A percentile compares a stretch with the other conserved stretches of the same genome.
These are phyloP conservation scores for Ophiocordyceps sinensis DNA, from an alignment of 2,329 filamentous ascomycete genomes.

Conservation along the genomic window DNA sequence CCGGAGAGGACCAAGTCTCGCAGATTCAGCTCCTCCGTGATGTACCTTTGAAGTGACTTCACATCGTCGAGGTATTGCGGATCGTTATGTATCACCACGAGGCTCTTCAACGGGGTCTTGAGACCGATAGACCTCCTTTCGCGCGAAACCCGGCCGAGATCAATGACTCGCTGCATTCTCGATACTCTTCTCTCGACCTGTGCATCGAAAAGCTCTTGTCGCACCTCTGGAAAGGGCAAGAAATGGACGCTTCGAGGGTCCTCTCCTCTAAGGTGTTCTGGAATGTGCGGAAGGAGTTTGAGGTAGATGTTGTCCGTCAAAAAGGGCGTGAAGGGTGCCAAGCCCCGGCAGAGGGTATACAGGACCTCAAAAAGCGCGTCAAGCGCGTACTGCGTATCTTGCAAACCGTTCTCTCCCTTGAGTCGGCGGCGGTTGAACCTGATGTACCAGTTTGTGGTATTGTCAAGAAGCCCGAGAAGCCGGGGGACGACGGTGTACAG, in stretches of 20 bases:
- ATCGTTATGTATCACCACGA: constrained; percentile 79
- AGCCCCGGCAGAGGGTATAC: constrained; percentile 71
- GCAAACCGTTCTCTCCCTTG: constrained; percentile 75
- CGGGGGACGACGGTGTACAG: constrained; percentile 86
- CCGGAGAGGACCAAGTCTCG: constrained; percentile 70
- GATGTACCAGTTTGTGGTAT: constrained; percentile 98
- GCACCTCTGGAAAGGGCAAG: constrained; percentile 75
- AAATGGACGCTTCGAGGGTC: constrained; percentile 87
- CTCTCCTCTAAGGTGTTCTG: constrained; percentile 49
- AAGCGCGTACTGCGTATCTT: constrained; percentile 79
- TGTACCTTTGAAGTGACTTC: constrained; percentile 72
- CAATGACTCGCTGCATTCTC: constrained; percentile 93
- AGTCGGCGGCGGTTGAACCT: constrained; percentile 82
- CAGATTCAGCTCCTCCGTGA: constrained; percentile 84
- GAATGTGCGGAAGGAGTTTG: constrained; percentile 69
- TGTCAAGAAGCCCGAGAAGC: constrained; percentile 72
- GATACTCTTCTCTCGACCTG: constrained; percentile 74
- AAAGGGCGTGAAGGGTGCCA: constrained; percentile 93
- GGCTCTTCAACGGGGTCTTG: constrained; percentile 80
- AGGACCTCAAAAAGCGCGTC: constrained; percentile 92
- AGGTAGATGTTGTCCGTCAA: constrained; percentile 90
- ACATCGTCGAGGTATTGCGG: constrained; percentile 75
- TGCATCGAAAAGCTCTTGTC: constrained; percentile 74
- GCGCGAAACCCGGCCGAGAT: constrained; percentile 72
- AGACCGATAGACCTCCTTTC: constrained; percentile 74